Base-by-base conservation (phyloP, 257 asterid genomes). In the Nicotiana sylvestris region DNA sequence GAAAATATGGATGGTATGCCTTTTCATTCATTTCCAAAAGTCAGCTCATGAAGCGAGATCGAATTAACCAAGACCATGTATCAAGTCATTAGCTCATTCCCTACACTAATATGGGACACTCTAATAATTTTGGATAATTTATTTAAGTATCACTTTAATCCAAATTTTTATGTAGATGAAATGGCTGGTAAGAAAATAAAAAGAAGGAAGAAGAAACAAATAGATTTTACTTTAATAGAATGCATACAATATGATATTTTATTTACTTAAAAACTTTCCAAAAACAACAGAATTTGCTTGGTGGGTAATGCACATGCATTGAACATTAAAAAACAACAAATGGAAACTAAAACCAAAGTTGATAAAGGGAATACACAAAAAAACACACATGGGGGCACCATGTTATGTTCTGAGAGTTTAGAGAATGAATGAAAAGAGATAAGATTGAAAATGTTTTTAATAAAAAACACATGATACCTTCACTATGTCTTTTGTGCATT, bases 281-380 rank as follows among this genome's bases (percentile, higher is more conserved):
- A 72, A 70, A 46, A 25, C 21, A 21, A 46, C 13, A 72, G 5
- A 12, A 72, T 70, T 70, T 70, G 12, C 6, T 70, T 43, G 58
- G 78, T 39, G 78, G 35, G 57, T 39, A n/a, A 70, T 72, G 79
- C 79, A 46, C 39, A 72, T 72, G 79, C 37, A 43, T 21, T 32
- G 60, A 72, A 11, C 78, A 72, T 46, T 43, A n/a, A n/a, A 46
- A 10, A 2, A 70, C 27, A 72, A 70, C 55, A 69, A n/a, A 27
- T 68, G 57, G 57, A 39, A 0, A 69, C 57, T 39, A 37, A 39
- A 39, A 39, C 33, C 6, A 11, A 70, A 70, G 18, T 18, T 68
- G 55, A 68, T 68, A 69, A n/a, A 39, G 15, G 18, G 10, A 18
- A 18, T 4, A 35, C 51, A 9, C 6, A 53, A 12, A 53, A 53